These are phyloP conservation scores for Phlebiopsis flavidoalba DNA, from an alignment of 768 basidiomycete species.

Conservation along the genomic window DNA sequence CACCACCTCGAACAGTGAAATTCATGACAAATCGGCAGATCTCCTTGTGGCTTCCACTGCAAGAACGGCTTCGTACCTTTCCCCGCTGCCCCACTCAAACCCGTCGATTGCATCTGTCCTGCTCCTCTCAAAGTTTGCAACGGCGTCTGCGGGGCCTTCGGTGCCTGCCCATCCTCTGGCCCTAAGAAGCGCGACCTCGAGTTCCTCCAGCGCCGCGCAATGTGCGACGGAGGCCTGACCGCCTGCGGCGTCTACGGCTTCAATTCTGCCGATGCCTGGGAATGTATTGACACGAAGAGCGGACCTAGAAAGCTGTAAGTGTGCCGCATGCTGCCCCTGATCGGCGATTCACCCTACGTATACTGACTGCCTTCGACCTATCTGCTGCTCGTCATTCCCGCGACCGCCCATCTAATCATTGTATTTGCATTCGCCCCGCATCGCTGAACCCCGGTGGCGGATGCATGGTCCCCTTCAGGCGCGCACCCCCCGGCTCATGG, in stretches of 20 bases:
- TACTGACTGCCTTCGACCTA: neutral
- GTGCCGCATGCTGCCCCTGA: neutral
- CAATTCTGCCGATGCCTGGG: conserved; percentile 33
- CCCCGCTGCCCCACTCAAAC: conserved; percentile 22
- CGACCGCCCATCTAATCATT: neutral
- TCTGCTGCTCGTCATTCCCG: neutral
- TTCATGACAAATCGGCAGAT: conserved; percentile 3
- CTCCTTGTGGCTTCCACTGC: conserved; percentile 43
- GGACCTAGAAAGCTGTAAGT: conserved; percentile 54
- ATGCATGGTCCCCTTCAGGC: conserved; percentile 22
- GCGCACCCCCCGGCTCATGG: conserved; percentile 32
- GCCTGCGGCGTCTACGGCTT: conserved; percentile 40
- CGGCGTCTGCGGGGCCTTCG: conserved; percentile 32
- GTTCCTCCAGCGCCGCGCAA: conserved; percentile 19
- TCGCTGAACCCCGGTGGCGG: conserved; percentile 7
- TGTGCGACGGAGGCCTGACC: conserved; percentile 32
- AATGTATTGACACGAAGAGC: conserved; percentile 41
- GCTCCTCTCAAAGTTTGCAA: conserved; percentile 41
- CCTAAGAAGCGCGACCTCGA: conserved; percentile 28
- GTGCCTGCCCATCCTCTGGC: conserved; percentile 25
- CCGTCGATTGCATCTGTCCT: conserved; percentile 38
- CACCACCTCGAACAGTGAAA: neutral
- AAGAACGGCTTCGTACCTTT: conserved; percentile 33
- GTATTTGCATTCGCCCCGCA: neutral
- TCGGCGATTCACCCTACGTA: neutral